phyloP scores from a whole-genome alignment of 1,139 yeast species.

The Yarrowia galli region DNA sequence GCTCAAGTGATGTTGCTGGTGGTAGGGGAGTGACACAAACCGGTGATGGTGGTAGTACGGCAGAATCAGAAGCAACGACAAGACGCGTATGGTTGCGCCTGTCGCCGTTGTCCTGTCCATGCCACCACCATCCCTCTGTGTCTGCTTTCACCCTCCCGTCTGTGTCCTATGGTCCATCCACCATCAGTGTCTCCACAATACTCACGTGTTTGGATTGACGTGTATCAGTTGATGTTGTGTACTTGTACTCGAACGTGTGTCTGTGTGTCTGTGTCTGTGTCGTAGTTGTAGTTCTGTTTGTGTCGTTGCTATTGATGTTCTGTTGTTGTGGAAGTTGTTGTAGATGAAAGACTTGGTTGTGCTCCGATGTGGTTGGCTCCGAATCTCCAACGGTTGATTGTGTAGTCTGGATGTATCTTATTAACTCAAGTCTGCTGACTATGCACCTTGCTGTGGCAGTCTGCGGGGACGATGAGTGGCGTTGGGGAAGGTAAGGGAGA shows the following conservation, averaged over 20 bases:
- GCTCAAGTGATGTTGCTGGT: no score
- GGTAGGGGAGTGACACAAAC: no score
- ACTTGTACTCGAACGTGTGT: no score
- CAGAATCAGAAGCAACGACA: no score
- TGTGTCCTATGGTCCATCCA: no score
- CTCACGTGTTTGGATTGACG: not conserved
- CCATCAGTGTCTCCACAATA: not conserved
- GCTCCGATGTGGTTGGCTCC: not conserved
- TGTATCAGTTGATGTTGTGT: no score
- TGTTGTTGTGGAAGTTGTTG: not conserved
- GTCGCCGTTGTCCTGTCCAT: no score
- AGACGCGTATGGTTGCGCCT: no score
- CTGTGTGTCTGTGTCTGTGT: not conserved
- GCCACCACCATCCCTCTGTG: no score
- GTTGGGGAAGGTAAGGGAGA: not conserved
- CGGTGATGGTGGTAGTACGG: no score
- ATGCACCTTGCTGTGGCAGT: slow-evolving; percentile 29
- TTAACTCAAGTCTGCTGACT: slow-evolving; percentile 34
- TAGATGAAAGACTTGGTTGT: not conserved
- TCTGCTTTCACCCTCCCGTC: no score
- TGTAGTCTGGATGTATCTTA: not conserved
- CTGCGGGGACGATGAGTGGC: slow-evolving; percentile 19
- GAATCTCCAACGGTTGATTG: not conserved
- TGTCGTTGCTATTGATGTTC: not conserved
- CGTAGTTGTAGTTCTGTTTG: not conserved